Base-by-base conservation (phyloP, 2,329 filamentous ascomycete species). In the Ramularia endophylla region DNA sequence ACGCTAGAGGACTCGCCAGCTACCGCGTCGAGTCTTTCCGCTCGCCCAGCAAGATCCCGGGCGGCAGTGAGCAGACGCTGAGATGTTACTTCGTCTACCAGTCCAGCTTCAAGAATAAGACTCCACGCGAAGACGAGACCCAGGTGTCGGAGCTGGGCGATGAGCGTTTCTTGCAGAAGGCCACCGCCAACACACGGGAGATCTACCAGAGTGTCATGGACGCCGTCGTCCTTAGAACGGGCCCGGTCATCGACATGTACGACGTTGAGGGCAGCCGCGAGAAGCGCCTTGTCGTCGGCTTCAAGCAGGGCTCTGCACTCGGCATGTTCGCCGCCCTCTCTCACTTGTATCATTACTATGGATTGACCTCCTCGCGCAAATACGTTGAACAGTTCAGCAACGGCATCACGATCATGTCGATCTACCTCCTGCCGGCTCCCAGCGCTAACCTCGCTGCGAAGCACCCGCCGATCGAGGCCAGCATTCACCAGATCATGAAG, bases 31-130 rank as follows among this genome's bases (percentile, higher is more conserved):
- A 98, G 74, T 95, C 90, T 16, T 98, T 98, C 79, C 83, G 92
- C 48, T 95, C 92, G 2, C 83, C 85, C 3, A 89, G 85, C 48
- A 80, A 83, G 22, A 73, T 97, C 30, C 86, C 86, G 7, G 75
- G 80, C 32, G 49, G 76, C 78, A 83, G 34, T 42, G 83, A 88
- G 59, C 81, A 90, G 43, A 87, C 90, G 40, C 74, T 98, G 41
- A 85, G 92, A 48, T 98, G 92, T 73, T 98, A 98, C 72, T 98
- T 98, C 63, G 88, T 98, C 54, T 98, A 98, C 73, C 87, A 95
- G 67, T 95, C 90, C 66, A 81, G 85, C 60, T 98, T 97, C 66
- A 81, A 80, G 53, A 80, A 90, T 57, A 72, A 83, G 7, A 81
- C 81, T 50, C 86, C 89, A 0, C 65, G 64, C 39, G 79, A 81